Evolutionary conservation across 345 rosid genomes (phyloP).

Genomic region (Excoecaria cochinchinensis): DNA sequence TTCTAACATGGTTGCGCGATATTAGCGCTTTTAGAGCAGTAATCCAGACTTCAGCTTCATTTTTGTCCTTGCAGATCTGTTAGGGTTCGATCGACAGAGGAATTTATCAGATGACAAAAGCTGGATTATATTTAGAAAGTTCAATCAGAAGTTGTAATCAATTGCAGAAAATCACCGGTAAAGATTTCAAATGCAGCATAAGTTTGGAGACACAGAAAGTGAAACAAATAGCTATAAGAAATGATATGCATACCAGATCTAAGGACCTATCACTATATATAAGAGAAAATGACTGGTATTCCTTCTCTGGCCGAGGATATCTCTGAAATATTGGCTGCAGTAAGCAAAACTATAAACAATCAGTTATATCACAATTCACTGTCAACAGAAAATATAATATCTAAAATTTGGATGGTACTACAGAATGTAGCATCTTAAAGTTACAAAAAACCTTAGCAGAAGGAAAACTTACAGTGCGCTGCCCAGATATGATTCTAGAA

Average conservation of each 20-base stretch:
- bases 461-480: conserved; percentile 18
- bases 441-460: conserved; percentile 3
- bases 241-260: conserved; percentile 28
- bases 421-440: not conserved
- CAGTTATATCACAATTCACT: not conserved
- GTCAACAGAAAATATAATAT: not conserved
- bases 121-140: not conserved
- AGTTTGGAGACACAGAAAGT: not conserved
- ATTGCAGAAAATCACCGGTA: not conserved
- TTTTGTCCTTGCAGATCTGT: conserved; percentile 69
- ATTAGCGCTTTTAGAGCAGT: conserved; percentile 50
- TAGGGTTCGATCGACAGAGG: not conserved
- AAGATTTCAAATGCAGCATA: not conserved
- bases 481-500: conserved; percentile 16
- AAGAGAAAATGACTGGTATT: conserved; percentile 37
- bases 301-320: conserved; percentile 35
- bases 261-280: conserved; percentile 28
- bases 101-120: not conserved
- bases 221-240: not conserved
- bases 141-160: not conserved
- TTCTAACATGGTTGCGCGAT: conserved; percentile 38
- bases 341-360: conserved; percentile 14
- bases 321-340: conserved; percentile 34
- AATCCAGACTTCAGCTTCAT: conserved; percentile 74
- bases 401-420: not conserved